Evolutionary conservation across 768 basidiomycete genomes (phyloP), one percentile per base, ranked within the genome.

Genomic region (Collybiopsis confluens): DNA sequence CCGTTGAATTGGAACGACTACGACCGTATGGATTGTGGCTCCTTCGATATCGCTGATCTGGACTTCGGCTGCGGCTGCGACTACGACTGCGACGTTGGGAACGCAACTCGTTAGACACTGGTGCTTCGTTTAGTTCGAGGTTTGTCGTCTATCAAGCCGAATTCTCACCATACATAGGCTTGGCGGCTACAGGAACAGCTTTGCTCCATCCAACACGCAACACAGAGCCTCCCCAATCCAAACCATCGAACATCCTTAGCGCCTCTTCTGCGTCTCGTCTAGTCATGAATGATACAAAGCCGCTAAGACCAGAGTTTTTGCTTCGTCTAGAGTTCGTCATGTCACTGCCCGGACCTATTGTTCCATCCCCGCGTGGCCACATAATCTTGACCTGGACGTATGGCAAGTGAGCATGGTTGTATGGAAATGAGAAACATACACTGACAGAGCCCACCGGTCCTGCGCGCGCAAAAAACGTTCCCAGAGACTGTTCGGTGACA

Each of bases 231-330:
- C 90, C 92, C 97, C 96, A 99, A 41, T 97, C 92, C 56, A 86
- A 83, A 2, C 95, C 94, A 61, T 99, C 97, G 52, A 92, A 80
- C 64, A 96, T 90, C 23, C 88, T 85, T 20, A 97, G 73, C 2
- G 96, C 96, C 40, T 70, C 73, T 64, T 98, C 96, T 2, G 97
- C 96, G 61, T 94, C 93, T 59, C 82, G 83, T 47, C 97, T 80
- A 61, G 85, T 91, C 92, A 98, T 97, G 68, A 88, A 98, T 0
- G 94, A 91, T 18, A 99, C 97, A 64, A 99, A 99, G 1, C 97
- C 97, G 62, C 92, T 93, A 20, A 98, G 75, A 15, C 92, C 91
- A 11, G 85, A 64, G 61, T 78, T 86, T 68, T 90, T 89, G 45
- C 72, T 76, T 45, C 85, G 78, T 40, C 93, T 79, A 15, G 84